These are phyloP conservation scores for Leishmania aethiopica DNA, from an alignment of 208 protist genomes.

Conservation along the genomic window DNA sequence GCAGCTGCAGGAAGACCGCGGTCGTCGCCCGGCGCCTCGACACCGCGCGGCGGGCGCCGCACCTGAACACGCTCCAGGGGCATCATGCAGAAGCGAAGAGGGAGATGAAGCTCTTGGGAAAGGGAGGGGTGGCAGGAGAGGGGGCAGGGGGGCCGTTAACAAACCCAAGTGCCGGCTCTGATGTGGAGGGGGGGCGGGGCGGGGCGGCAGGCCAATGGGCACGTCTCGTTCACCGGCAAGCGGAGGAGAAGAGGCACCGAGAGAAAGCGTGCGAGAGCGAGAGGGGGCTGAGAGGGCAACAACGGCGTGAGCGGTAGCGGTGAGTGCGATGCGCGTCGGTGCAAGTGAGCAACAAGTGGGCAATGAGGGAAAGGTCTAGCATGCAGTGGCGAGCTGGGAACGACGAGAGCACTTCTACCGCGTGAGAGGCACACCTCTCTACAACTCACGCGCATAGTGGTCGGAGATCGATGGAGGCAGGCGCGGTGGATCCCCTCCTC, in stretches of 20 bases:
- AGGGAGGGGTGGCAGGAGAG: background rate
- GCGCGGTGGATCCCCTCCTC: no score
- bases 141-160: background rate
- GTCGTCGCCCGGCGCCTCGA: background rate
- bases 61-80: background rate
- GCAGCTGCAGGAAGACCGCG: background rate
- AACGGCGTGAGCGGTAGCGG: background rate
- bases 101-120: background rate
- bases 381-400: background rate
- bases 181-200: background rate
- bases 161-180: background rate
- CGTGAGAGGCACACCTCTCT: background rate
- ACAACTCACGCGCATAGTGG: background rate
- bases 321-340: background rate
- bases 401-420: no score
- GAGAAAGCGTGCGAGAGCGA: background rate
- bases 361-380: background rate
- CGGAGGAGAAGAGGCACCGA: background rate
- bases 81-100: constrained; percentile 9
- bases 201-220: no score
- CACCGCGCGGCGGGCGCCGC: constrained; percentile 5
- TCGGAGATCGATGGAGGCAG: background rate
- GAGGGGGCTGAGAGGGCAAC: background rate
- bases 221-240: background rate
- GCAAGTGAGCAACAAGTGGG: background rate